Conservation (phyloP, 768 basidiomycete species). For the Tricholoma sp. region DNA sequence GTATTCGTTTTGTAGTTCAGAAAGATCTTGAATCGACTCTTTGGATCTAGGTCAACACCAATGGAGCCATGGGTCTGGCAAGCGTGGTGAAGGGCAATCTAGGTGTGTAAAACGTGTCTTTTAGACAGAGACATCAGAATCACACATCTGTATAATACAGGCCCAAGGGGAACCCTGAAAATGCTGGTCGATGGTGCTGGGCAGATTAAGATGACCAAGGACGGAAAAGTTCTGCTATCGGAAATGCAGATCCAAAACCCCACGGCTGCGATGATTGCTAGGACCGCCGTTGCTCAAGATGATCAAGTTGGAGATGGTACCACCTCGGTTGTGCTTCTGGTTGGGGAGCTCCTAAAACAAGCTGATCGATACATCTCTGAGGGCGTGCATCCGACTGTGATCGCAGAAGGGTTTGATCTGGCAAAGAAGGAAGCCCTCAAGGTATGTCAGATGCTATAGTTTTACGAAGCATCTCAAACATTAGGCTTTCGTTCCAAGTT, state of each 20-base stretch:
- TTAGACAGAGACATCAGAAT: background rate
- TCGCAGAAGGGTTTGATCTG: slow-evolving; percentile 93
- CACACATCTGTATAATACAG: slow-evolving; percentile 33
- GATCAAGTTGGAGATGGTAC: slow-evolving; percentile 99
- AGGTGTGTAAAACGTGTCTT: slow-evolving; percentile 44
- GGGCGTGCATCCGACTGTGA: slow-evolving; percentile 95
- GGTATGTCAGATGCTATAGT: slow-evolving; percentile 41
- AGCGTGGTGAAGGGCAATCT: slow-evolving; percentile 96
- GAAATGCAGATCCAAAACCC: slow-evolving; percentile 99
- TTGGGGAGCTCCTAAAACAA: slow-evolving; percentile 94
- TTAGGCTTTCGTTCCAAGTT: slow-evolving; percentile 50
- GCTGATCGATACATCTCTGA: slow-evolving; percentile 97
- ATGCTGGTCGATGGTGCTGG: slow-evolving; percentile 99
- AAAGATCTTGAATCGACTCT: slow-evolving; percentile 6
- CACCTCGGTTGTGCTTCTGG: slow-evolving; percentile 92
- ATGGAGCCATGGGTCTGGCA: slow-evolving; percentile 95
- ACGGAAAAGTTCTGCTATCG: slow-evolving; percentile 95
- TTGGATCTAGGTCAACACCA: slow-evolving; percentile 71
- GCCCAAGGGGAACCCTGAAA: slow-evolving; percentile 95
- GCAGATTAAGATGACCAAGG: slow-evolving; percentile 99
- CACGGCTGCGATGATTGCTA: slow-evolving; percentile 98
- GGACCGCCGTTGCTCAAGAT: slow-evolving; percentile 97
- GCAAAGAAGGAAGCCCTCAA: slow-evolving; percentile 93
- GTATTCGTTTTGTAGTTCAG: slow-evolving; percentile 31
- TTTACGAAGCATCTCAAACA: background rate